A percentile compares a stretch with the other conserved stretches of the same genome.
These are phyloP conservation scores for Xerocomus potaroensis DNA, from an alignment of 768 basidiomycete species.

Conservation along the genomic window DNA sequence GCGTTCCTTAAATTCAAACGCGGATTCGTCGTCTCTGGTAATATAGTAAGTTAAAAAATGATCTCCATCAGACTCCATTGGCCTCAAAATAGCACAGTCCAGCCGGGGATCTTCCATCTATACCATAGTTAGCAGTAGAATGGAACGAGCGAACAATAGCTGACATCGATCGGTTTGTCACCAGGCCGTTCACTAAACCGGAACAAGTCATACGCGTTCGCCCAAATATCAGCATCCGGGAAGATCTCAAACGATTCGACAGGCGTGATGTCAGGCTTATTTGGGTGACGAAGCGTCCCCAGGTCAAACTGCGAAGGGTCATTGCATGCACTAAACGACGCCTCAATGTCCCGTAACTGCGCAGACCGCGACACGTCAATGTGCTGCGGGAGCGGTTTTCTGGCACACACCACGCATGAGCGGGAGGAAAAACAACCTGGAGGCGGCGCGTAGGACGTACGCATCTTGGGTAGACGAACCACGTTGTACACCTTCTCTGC, in stretches of 20 bases:
- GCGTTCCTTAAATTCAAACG: constrained; percentile 58
- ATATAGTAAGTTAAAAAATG: constrained; percentile 86
- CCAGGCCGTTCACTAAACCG: constrained; percentile 82
- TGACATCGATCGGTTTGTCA: constrained; percentile 65
- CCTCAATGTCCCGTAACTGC: constrained; percentile 74
- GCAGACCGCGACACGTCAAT: constrained; percentile 74
- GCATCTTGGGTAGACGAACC: constrained; percentile 44
- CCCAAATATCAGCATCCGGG: constrained; percentile 84
- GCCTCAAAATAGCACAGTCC: constrained; percentile 81
- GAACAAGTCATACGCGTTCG: constrained; percentile 86
- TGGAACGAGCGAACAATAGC: constrained; percentile 17
- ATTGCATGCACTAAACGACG: constrained; percentile 56
- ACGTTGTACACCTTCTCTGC: constrained; percentile 51
- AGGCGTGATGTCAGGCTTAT: constrained; percentile 68
- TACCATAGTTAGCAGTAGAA: not conserved
- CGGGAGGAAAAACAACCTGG: constrained; percentile 18
- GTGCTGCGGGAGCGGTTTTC: constrained; percentile 45
- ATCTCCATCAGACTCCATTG: constrained; percentile 85
- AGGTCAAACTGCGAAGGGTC: constrained; percentile 61
- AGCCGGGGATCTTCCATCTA: constrained; percentile 75
- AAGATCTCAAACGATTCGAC: constrained; percentile 79
- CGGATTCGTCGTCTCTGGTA: constrained; percentile 69
- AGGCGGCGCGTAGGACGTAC: too few relatives aligned
- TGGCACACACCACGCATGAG: constrained; percentile 1
- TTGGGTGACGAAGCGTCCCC: constrained; percentile 64